Evolutionary conservation across 2,329 filamentous ascomycete species (phyloP), one percentile per base, ranked within the genome.

Genomic region (Endoconidiophora laricicola): DNA sequence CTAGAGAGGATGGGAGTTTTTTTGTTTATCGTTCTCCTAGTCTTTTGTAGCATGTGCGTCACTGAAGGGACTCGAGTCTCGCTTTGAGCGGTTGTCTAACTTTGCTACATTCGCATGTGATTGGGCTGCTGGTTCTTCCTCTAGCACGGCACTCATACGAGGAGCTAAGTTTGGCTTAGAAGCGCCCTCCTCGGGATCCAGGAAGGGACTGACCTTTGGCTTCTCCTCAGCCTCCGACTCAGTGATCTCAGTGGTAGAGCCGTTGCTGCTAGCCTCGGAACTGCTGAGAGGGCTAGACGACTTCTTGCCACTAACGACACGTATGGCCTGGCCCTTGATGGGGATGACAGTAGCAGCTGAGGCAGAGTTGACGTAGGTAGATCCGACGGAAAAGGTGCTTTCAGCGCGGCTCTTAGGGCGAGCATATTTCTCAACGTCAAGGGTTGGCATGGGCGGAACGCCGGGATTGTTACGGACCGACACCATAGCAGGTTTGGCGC

Each of bases 401-500:
- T 53, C 51, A 49, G 65, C 70, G 4, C 68, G 69, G 58, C 76
- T 79, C 56, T 69, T 71, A 20, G 70, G 77, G 52, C 65, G 68
- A 16, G 65, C 69, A 59, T 77, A 80, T 60, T 71, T 76, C 54
- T 73, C 72, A 55, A 73, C 76, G 58, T 87, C 79, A 57, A 91
- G 79, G 52, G 69, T 69, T 5, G 84, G 83, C 4, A 90, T 80
- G 0, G 85, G 84, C 2, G 86, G 85, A 16, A 82, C 68, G 52
- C 70, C 65, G 37, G 72, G 72, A 48, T 65, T 71, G 5, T 83
- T 83, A 64, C 86, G 91, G 56, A 98, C 87, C 59, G 86, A 94
- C 61, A 98, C 87, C 60, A 96, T 81, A 36, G 86, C 88, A 7
- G 91, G 86, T 65, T 91, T 93, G 56, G 83, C 84, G 54, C 87